A percentile compares a stretch with the other conserved stretches of the same genome.
Conservation (phyloP, 345 rosid species). For the Erucastrum elatum region DNA sequence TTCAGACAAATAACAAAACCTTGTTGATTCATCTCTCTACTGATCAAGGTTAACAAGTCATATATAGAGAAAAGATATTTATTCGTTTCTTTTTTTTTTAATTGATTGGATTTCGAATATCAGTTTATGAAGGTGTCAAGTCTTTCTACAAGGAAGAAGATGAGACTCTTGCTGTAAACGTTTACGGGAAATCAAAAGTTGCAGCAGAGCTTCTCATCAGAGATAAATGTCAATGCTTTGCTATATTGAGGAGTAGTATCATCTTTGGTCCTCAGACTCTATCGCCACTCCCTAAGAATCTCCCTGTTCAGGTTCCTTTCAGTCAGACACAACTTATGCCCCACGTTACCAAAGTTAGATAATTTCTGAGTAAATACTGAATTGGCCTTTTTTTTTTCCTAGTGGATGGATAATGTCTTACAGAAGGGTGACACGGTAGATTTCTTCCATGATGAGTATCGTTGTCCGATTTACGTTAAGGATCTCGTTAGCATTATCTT, state of each 20-base stretch:
- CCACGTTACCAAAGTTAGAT: not conserved
- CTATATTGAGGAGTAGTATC: constrained; percentile 85
- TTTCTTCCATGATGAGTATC: constrained; percentile 80
- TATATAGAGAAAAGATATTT: not conserved
- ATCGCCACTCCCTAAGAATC: constrained; percentile 83
- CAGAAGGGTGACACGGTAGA: constrained; percentile 65
- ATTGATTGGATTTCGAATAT: not conserved
- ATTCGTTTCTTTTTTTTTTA: too few relatives aligned
- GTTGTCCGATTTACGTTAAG: constrained; percentile 85
- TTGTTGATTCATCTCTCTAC: constrained; percentile 85
- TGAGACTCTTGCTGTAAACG: constrained; percentile 67
- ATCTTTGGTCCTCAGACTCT: constrained; percentile 82
- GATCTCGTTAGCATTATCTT: constrained; percentile 60
- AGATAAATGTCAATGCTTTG: constrained; percentile 61
- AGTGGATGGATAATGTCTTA: constrained; percentile 87
- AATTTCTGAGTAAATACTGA: not conserved
- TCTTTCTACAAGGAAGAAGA: constrained; percentile 94
- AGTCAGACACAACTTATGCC: not conserved
- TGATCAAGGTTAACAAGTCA: constrained; percentile 63
- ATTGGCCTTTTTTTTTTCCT: constrained; percentile 34
- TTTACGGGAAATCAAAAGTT: constrained; percentile 86
- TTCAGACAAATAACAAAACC: constrained; percentile 36
- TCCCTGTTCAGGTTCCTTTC: constrained; percentile 74
- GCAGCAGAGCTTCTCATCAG: constrained; percentile 70
- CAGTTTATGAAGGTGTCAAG: constrained; percentile 87